A percentile compares a stretch with the other conserved stretches of the same genome.
Conservation (phyloP, 1,139 yeast species). For the Nakaseomyces bracarensis region DNA sequence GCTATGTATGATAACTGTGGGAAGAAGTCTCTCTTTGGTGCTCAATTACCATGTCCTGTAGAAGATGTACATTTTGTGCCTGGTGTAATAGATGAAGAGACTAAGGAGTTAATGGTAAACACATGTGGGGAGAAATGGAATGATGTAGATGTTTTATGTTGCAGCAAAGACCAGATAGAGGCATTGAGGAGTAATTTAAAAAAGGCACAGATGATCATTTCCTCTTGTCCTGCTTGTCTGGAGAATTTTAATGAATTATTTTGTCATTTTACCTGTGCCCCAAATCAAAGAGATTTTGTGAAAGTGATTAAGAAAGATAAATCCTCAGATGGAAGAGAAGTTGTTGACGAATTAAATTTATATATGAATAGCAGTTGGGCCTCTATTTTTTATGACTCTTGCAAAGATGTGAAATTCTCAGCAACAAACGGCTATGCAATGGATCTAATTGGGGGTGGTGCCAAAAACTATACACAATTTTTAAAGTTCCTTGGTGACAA, state of each 20-base stretch:
- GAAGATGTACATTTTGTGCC: constrained; percentile 32
- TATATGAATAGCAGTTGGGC: constrained; percentile 57
- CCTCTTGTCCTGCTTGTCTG: constrained; percentile 92
- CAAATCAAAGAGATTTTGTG: constrained; percentile 69
- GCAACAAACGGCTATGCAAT: constrained; percentile 95
- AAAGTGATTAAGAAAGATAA: constrained; percentile 50
- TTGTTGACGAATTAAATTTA: constrained; percentile 66
- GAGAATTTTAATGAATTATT: constrained; percentile 78
- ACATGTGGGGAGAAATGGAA: constrained; percentile 70
- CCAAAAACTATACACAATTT: constrained; percentile 60
- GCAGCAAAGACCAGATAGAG: constrained; percentile 44
- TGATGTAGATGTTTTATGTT: constrained; percentile 40
- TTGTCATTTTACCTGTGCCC: constrained; percentile 86
- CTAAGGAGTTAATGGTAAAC: constrained; percentile 41
- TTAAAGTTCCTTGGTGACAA: constrained; percentile 88
- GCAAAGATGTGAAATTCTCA: constrained; percentile 81
- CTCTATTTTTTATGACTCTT: constrained; percentile 61
- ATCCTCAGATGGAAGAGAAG: constrained; percentile 48
- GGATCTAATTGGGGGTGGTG: constrained; percentile 97
- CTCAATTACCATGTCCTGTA: constrained; percentile 69
- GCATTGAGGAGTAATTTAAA: constrained; percentile 48
- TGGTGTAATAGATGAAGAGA: constrained; percentile 38
- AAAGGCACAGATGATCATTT: constrained; percentile 68
- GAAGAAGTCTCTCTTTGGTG: constrained; percentile 69
- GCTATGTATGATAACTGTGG: constrained; percentile 52